Evolutionary conservation across 805 yeast species (phyloP).

Genomic region (Candida corydali): DNA sequence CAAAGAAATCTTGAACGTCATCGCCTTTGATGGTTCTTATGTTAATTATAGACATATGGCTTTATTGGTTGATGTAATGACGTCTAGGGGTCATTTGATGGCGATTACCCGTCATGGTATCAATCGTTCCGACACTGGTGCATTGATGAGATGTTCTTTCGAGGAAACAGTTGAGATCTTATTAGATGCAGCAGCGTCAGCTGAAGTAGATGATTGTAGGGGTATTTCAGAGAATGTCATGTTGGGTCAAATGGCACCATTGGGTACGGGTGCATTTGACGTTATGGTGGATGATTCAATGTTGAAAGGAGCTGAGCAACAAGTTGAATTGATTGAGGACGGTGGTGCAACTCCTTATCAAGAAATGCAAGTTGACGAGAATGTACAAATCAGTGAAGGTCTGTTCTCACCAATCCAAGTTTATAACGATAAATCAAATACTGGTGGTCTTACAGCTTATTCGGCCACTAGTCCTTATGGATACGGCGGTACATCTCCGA

Average conservation of each 20-base stretch:
- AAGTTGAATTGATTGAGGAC: slow-evolving; percentile 27
- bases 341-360: slow-evolving; percentile 95
- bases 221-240: slow-evolving; percentile 98
- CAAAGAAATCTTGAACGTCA: slow-evolving; percentile 92
- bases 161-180: slow-evolving; percentile 98
- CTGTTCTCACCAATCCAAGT: slow-evolving; percentile 93
- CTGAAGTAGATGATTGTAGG: slow-evolving; percentile 95
- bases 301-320: slow-evolving; percentile 41
- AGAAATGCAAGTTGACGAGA: slow-evolving; percentile 59
- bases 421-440: slow-evolving; percentile 63
- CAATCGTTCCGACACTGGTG: slow-evolving; percentile 98
- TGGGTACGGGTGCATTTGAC: slow-evolving; percentile 98
- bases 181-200: slow-evolving; percentile 97
- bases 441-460: slow-evolving; percentile 88
- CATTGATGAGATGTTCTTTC: slow-evolving; percentile 98
- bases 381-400: slow-evolving; percentile 61
- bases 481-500: slow-evolving; percentile 50
- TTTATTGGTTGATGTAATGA: slow-evolving; percentile 94
- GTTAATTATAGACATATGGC: slow-evolving; percentile 99
- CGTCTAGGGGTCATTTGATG: slow-evolving; percentile 96
- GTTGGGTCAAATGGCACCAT: slow-evolving; percentile 97
- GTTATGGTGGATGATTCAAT: slow-evolving; percentile 90
- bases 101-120: slow-evolving; percentile 99
- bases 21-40: slow-evolving; percentile 99
- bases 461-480: slow-evolving; percentile 48